Base-by-base conservation (phyloP, 2,329 filamentous ascomycete genomes). In the Myriosclerotinia duriaeana region DNA sequence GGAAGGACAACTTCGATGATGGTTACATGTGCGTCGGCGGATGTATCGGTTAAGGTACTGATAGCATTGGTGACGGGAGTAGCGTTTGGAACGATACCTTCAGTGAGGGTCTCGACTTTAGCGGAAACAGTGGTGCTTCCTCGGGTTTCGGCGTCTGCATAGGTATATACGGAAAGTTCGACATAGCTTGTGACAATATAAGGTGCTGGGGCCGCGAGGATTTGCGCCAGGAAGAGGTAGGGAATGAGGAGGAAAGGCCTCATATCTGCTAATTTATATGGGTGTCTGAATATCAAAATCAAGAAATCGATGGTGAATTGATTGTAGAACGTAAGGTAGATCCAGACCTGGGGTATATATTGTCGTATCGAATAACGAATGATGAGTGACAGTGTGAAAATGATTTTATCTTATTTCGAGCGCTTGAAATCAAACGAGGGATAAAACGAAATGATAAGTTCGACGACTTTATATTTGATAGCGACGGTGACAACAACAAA, bases 101-200 rank as follows among this genome's bases (percentile, higher is more conserved):
- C 5, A 14, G 58, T 50, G 5, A 52, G 1, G 12, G 44, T 52
- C 63, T 58, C 36, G 11, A 64, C 58, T 22, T 60, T 53, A 5
- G 3, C 36, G 6, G 36, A 0, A 12, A 46, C 34, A 11, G 5
- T 46, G 0, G 38, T 59, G 6, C 38, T 2, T 3, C 0, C 0
- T 22, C 66, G 20, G 5, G 44, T 38, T 0, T 42, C 50, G 55
- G 36, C 58, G 14, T 42, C 66, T 15, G n/a, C 15, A 9, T 67
- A 40, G 22, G 67, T 69, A 36, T 71, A 67, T 5, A 72, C 66
- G 15, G 69, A 71, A 2, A 71, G 30, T n/a, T 68, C 65, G 20
- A 72, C 63, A 44, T 71, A 70, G 2, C 50, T 68, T 5, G 71
- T 71, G 30, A 71, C 68, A 17, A 71, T 58, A 38, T 71, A 72